Base-by-base conservation (phyloP, 2,329 filamentous ascomycete species). In the Oidium heveae region DNA sequence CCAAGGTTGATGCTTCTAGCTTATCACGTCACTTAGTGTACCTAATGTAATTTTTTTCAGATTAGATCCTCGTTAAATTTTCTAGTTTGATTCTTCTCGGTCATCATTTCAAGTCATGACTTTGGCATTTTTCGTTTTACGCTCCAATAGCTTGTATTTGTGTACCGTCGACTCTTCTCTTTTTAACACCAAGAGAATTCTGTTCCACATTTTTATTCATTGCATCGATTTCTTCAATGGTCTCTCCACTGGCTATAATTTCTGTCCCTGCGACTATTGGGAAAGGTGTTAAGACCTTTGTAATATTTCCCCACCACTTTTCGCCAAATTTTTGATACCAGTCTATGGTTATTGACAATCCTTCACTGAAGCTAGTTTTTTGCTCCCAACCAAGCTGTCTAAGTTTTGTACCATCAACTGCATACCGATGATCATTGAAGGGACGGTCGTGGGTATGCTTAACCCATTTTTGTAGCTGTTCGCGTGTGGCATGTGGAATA, bases 361-460 rank as follows among this genome's bases (percentile, higher is more conserved):
- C 82, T 1, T 80, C 72, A 16, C 73, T 72, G 57, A 86, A 80
- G 53, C 67, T 69, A 1, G 76, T 82, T 66, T 76, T 77, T 64
- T 82, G 82, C 55, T 74, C 70, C 82, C 82, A 86, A 22, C 82
- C 82, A 5, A 86, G 70, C 58, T 72, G 68, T 41, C 74, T 69
- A 59, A 86, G 71, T 66, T 84, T 85, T 54, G 73, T 75, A 36
- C 76, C 80, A 63, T 86, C 79, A 2, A 85, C 78, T 12, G 80
- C 80, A 62, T 86, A 86, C 39, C 81, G 72, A 62, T 78, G 74
- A 66, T 86, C 82, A 66, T 86, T 86, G 69, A 84, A 89, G 0
- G 84, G 84, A 20, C 85, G 74, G 67, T 91, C 84, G 58, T 80
- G 74, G 1, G 82, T 86, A 66, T 85, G 82, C 65, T 82, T 77